Base-by-base conservation (phyloP, 2,329 filamentous ascomycete species). In the Laburnicola sp. region DNA sequence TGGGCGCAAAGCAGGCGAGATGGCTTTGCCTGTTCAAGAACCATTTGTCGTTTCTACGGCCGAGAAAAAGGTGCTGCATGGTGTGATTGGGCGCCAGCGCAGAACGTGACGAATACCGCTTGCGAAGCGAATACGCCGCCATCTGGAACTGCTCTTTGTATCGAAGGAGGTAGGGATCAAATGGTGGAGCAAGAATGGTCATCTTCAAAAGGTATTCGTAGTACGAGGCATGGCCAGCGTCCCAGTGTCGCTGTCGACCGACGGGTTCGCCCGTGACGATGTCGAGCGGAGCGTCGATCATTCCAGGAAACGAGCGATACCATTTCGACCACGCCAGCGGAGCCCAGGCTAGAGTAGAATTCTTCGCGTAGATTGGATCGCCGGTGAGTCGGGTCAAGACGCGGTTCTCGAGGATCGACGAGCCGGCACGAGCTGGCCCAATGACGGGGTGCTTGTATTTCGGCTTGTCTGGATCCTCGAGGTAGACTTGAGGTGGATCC, bases 241-340 rank as follows among this genome's bases (percentile, higher is more conserved):
- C 76, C 74, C 75, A 77, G 45, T 74, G 73, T 34, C 71, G 64
- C 40, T 74, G 63, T 2, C 66, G 68, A 9, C 68, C 72, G 6
- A 73, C 64, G 4, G 75, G 74, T 22, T 64, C 64, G 7, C 72
- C 73, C 6, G 74, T 77, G 47, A 71, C 59, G 39, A 78, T 77
- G 42, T 77, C 73, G 36, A 77, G 66, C 6, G 75, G 76, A 2
- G 65, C 70, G 39, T 76, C 71, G 11, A 76, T 59, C 54, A 78
- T 69, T 3, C 76, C 76, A 9, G 65, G 57, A 64, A 69, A 74
- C 8, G 72, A 66, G 23, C 74, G 66, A 10, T 60, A 46, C 65
- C 71, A 75, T 48, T 71, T 72, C 30, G 67, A 72, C 74, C 75
- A 77, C 6, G 78, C 75, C n/a, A 78, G 63, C 26, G 73, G 71